phyloP scores from a whole-genome alignment of 305 asterid species.

The Nicotiana rustica region DNA sequence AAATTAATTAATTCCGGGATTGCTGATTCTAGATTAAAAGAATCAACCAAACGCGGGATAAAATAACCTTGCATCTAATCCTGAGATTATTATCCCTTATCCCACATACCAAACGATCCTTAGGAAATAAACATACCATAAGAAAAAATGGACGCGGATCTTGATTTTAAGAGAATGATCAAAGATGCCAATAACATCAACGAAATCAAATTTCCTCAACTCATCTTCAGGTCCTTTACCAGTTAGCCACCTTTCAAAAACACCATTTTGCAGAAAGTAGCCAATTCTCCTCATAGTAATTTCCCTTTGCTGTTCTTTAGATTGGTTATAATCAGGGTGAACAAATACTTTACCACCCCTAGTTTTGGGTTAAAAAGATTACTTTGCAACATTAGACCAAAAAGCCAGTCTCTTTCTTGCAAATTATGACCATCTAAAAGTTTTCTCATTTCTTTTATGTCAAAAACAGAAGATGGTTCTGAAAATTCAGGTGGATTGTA shows the following conservation, averaged over 20 bases:
- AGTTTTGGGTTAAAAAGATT: slow-evolving; percentile 68
- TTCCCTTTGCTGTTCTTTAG: slow-evolving; percentile 98
- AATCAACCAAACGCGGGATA: too few relatives aligned
- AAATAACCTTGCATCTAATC: too few relatives aligned
- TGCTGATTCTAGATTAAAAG: too few relatives aligned
- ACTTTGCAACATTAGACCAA: slow-evolving; percentile 71
- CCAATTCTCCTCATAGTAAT: slow-evolving; percentile 87
- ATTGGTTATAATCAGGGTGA: slow-evolving; percentile 81
- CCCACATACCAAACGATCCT: too few relatives aligned
- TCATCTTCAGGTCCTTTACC: slow-evolving; percentile 71
- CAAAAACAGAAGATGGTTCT: slow-evolving; percentile 58
- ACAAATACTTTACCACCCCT: slow-evolving; percentile 82
- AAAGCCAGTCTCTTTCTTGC: slow-evolving; percentile 85
- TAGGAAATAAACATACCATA: slow-evolving; percentile 58
- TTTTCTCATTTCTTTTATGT: slow-evolving; percentile 69
- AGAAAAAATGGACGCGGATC: slow-evolving; percentile 81
- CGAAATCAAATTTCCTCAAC: slow-evolving; percentile 77
- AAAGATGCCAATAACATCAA: slow-evolving; percentile 71
- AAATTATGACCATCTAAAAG: slow-evolving; percentile 82
- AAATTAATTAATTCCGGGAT: too few relatives aligned
- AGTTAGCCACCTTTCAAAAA: slow-evolving; percentile 79
- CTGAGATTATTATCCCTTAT: too few relatives aligned
- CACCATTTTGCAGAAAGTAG: slow-evolving; percentile 73
- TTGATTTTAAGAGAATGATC: slow-evolving; percentile 91
- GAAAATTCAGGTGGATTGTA: slow-evolving; percentile 85